These are phyloP conservation scores for Cladobotryum protrusum DNA, from an alignment of 2,329 filamentous ascomycete species.

Conservation along the genomic window DNA sequence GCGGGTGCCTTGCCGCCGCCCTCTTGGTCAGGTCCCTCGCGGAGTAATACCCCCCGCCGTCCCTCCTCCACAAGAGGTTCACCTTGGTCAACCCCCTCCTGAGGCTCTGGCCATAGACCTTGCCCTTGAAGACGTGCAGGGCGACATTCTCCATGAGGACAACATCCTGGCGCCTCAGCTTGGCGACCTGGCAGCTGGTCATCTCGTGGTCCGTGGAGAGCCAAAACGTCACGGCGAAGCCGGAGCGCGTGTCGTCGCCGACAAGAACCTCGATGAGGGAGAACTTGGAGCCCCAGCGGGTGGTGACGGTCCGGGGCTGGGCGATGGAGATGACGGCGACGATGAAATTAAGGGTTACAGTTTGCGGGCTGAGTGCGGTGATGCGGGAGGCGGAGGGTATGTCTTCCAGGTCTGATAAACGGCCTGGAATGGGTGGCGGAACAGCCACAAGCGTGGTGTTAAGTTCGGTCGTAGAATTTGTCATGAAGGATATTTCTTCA, in stretches of 20 bases:
- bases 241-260: slow-evolving; percentile 76
- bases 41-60: slow-evolving; percentile 50
- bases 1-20: slow-evolving; percentile 32
- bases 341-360: slow-evolving; percentile 76
- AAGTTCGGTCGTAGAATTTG: slow-evolving; percentile 14
- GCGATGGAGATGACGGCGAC: slow-evolving; percentile 70
- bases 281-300: slow-evolving; percentile 55
- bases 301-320: slow-evolving; percentile 60
- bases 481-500: slow-evolving; percentile 17
- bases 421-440: slow-evolving; percentile 23
- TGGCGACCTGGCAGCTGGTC: slow-evolving; percentile 27
- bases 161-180: slow-evolving; percentile 65
- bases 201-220: slow-evolving; percentile 35
- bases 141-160: slow-evolving; percentile 75
- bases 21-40: slow-evolving; percentile 38
- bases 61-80: slow-evolving; percentile 55
- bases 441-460: slow-evolving; percentile 15
- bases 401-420: slow-evolving; percentile 53
- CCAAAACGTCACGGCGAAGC: slow-evolving; percentile 84
- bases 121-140: slow-evolving; percentile 65
- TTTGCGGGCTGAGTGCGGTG: slow-evolving; percentile 65
- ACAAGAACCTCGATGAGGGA: slow-evolving; percentile 72
- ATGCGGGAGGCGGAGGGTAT: slow-evolving; percentile 65
- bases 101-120: slow-evolving; percentile 80
- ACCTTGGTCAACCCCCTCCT: slow-evolving; percentile 64